Evolutionary conservation across 306 rosid species (phyloP).

Genomic region (Ormosia semicastrata): DNA sequence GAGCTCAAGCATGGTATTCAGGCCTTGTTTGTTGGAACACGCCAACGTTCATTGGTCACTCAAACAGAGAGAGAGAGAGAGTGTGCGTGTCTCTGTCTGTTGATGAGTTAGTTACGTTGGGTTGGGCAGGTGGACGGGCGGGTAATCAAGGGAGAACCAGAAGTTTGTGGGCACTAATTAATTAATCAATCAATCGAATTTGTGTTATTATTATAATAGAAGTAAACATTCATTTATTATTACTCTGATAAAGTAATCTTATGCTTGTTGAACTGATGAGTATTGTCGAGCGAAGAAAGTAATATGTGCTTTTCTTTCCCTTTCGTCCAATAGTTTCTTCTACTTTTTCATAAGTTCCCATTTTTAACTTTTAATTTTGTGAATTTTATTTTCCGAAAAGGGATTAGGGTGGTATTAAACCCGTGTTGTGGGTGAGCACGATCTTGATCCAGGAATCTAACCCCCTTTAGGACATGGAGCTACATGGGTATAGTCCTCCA

Average conservation of each 20-base stretch:
- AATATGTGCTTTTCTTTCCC: slow-evolving; percentile 18
- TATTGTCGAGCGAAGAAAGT: background rate
- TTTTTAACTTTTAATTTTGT: background rate
- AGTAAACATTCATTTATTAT: slow-evolving; percentile 14
- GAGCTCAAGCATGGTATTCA: slow-evolving; percentile 30
- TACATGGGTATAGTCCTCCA: no score
- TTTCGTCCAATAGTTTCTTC: background rate
- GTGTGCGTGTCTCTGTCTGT: background rate
- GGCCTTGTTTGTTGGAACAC: slow-evolving; percentile 21
- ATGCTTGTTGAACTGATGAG: background rate
- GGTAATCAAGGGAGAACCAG: background rate
- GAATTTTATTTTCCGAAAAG: no score
- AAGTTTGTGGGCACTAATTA: slow-evolving; percentile 3
- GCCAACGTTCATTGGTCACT: slow-evolving; percentile 22
- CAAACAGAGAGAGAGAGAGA: background rate
- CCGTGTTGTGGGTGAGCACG: no score
- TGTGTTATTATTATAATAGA: background rate
- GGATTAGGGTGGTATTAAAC: no score
- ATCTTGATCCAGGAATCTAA: no score
- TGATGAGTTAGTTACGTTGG: slow-evolving; percentile 23
- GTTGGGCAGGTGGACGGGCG: background rate
- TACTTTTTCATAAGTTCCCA: background rate
- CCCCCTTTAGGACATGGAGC: no score
- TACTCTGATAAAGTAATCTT: background rate
- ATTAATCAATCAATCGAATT: background rate